Evolutionary conservation across 2,329 filamentous ascomycete genomes (phyloP), one percentile per base, ranked within the genome.

Genomic region (Cucurbitaria berberidis): DNA sequence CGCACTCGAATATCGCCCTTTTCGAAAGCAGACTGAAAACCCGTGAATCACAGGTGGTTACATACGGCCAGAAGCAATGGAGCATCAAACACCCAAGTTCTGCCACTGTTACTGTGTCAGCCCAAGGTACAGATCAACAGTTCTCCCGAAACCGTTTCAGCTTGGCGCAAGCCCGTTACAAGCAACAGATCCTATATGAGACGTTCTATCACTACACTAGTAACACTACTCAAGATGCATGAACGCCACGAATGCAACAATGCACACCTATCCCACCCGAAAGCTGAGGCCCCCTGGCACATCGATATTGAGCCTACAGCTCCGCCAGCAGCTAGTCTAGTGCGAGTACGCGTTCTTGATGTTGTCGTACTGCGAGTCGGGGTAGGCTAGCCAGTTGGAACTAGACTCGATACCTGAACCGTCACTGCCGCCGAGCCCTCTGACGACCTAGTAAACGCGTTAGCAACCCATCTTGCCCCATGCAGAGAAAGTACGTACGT

Each of bases 321-420:
- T 39, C 18, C 18, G 18, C 22, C 18, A 21, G 9, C 35, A 39
- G 22, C 15, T 19, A 9, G 35, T 39, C 26, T 42, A 42, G 40
- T 4, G 16, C 24, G 24, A 15, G 22, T 77, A 7, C 69, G 73
- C 57, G 19, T 42, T 84, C 45, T 51, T 60, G 27, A 64, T 54
- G 64, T 86, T 86, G 16, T 83, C 81, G 59, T 80, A 86, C 62
- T 78, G 75, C 16, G 78, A 83, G 36, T 78, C 71, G 1, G 82
- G 82, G 65, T 84, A 86, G 32, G 43, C 32, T 11, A 72, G 45
- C 63, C 68, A 70, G 60, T 86, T 86, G 53, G 74, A 51, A 24
- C 60, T 69, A 27, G 76, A 70, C 59, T 85, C 80, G 58, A 86
- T 70, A 38, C 72, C 69, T 22, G 66, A 63, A n/a, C 75, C 73